Evolutionary conservation across 2,329 filamentous ascomycete species (phyloP).

Genomic region (Curvularia eragrostidis): DNA sequence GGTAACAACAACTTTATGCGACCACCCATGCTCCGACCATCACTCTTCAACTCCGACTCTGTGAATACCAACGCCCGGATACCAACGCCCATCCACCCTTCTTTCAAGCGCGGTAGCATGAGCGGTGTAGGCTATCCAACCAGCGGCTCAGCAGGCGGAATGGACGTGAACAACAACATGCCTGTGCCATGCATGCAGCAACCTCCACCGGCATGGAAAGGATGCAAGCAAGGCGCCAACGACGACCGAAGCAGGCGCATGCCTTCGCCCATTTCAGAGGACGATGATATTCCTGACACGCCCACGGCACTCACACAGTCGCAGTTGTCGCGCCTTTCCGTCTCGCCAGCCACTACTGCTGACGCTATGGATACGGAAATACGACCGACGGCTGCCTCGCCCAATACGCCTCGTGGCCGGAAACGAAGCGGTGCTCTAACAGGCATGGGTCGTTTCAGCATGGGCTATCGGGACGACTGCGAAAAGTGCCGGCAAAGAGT

Average conservation of each 20-base stretch:
- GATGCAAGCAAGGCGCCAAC: constrained; percentile 25
- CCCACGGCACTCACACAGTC: constrained; percentile 47
- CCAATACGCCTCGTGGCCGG: constrained; percentile 40
- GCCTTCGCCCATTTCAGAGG: constrained; percentile 52
- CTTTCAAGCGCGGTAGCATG: constrained; percentile 41
- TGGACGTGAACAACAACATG: constrained; percentile 24
- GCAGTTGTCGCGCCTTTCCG: constrained; percentile 49
- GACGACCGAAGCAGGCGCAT: constrained; percentile 43
- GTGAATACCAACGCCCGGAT: constrained; percentile 39
- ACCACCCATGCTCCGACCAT: constrained; percentile 44
- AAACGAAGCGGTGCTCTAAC: constrained; percentile 50
- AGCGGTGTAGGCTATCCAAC: constrained; percentile 38
- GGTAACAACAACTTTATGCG: constrained; percentile 39
- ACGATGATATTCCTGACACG: constrained; percentile 48
- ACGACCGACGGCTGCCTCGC: constrained; percentile 18
- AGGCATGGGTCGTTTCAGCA: constrained; percentile 52
- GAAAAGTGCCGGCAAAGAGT: constrained; percentile 57
- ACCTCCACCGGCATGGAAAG: constrained; percentile 32
- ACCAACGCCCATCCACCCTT: constrained; percentile 51
- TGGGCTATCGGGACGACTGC: constrained; percentile 59
- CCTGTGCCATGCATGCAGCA: constrained; percentile 24
- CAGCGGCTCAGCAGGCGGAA: constrained; percentile 37
- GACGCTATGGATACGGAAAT: constrained; percentile 44
- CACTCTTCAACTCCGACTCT: constrained; percentile 32
- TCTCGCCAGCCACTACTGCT: constrained; percentile 33